Evolutionary conservation across 306 rosid species (phyloP), one percentile per base, ranked within the genome.

Genomic region (Datisca glomerata): DNA sequence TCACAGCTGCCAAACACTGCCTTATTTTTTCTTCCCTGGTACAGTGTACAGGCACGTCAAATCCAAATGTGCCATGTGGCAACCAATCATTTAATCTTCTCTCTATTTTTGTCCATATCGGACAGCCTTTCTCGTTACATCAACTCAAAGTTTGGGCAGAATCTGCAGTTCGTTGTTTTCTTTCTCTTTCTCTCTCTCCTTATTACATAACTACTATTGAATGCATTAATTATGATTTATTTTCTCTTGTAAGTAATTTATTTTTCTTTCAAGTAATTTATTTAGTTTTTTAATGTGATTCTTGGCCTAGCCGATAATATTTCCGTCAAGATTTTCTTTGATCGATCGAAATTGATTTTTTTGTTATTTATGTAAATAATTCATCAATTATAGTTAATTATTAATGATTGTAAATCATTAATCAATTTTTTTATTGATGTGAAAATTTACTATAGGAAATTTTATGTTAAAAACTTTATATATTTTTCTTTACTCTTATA

Each of bases 81-180:
- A 47, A 4, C 63, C 59, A 68, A 71, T 71, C 59, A 52, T 68
- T 68, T 42, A 59, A 17, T 14, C 19, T 44, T 40, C 38, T 12
- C 20, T 25, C 14, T 16, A 21, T 42, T 67, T 67, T 68, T 75
- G 84, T 74, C 72, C 40, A 41, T 36, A 44, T 33, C 12, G 24
- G 21, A 42, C 34, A 40, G 52, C 59, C 57, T 43, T n/a, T 69
- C n/a, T 61, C 61, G 75, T 72, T 56, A 49, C 78, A 65, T 85
- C 82, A 64, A 70, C 65, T 60, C 71, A 54, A 47, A 21, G 53
- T 41, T 53, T 35, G 46, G 61, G 36, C 36, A 31, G 36, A 31
- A n/a, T 2, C 2, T 12, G 36, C 36, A 31, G 36, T n/a, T n/a
- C n/a, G n/a, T n/a, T n/a, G 37, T 7, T 12, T 5, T 1, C 45